phyloP scores from a whole-genome alignment of 768 basidiomycete species.

The Psilocybe tampanensis region DNA sequence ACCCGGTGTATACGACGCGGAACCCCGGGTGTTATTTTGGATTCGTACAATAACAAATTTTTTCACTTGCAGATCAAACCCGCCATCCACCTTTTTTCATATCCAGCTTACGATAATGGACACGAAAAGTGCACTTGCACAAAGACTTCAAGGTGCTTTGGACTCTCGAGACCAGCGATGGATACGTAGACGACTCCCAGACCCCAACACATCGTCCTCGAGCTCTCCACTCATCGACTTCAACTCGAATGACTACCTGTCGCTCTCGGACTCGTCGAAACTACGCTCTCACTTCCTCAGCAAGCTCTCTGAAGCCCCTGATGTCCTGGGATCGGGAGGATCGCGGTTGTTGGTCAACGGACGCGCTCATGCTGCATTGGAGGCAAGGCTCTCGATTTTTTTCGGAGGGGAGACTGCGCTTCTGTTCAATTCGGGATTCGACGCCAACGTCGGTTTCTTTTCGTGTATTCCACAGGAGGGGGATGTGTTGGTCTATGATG shows the following conservation, averaged over 20 bases:
- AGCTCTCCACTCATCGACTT: constrained; percentile 56
- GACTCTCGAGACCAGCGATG: constrained; percentile 63
- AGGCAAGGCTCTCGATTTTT: constrained; percentile 64
- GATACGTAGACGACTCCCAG: constrained; percentile 73
- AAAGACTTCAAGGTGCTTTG: constrained; percentile 53
- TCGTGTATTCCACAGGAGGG: constrained; percentile 74
- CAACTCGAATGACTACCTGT: constrained; percentile 93
- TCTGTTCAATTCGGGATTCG: constrained; percentile 92
- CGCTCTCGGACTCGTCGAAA: constrained; percentile 60
- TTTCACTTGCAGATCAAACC: background rate
- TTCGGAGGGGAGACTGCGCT: constrained; percentile 67
- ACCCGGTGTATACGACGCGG: background rate
- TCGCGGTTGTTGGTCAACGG: constrained; percentile 85
- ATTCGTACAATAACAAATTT: background rate
- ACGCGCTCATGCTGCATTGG: constrained; percentile 69
- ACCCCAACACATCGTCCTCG: constrained; percentile 44
- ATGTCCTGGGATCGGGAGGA: constrained; percentile 84
- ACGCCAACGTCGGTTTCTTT: constrained; percentile 91
- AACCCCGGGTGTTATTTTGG: constrained; percentile 3
- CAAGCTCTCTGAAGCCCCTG: constrained; percentile 49
- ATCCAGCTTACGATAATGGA: constrained; percentile 6
- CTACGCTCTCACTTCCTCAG: constrained; percentile 63
- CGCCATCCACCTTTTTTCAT: background rate
- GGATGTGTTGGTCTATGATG: constrained; percentile 83
- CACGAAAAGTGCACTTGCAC: constrained; percentile 27